Evolutionary conservation across 2,329 filamentous ascomycete genomes (phyloP).

Genomic region (Bipolaris zeicola): DNA sequence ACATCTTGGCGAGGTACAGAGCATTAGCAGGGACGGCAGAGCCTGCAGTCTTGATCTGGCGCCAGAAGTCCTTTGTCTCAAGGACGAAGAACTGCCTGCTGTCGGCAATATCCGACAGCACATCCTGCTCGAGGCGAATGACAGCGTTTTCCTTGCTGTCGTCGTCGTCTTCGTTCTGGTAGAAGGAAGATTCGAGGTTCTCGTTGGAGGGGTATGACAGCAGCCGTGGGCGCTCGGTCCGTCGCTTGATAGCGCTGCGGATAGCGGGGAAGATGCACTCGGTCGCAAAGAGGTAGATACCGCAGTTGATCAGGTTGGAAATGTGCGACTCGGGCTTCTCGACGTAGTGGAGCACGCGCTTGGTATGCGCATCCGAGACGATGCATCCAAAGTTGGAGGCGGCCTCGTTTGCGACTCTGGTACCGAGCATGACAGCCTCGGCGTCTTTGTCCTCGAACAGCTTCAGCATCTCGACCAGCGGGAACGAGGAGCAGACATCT

Average conservation of each 20-base stretch:
- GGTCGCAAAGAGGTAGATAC: slow-evolving; percentile 95
- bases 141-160: slow-evolving; percentile 80
- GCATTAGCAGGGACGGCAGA: slow-evolving; percentile 97
- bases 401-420: slow-evolving; percentile 85
- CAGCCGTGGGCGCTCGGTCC: slow-evolving; percentile 86
- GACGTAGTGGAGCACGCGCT: slow-evolving; percentile 96
- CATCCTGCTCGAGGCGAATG: slow-evolving; percentile 95
- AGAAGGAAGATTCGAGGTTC: slow-evolving; percentile 76
- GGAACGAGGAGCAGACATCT: slow-evolving; percentile 98
- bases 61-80: slow-evolving; percentile 99
- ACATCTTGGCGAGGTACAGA: slow-evolving; percentile 92
- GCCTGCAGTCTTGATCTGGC: slow-evolving; percentile 98
- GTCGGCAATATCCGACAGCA: slow-evolving; percentile 91
- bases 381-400: slow-evolving; percentile 98
- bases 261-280: slow-evolving; percentile 97
- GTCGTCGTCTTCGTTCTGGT: slow-evolving; percentile 69
- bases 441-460: slow-evolving; percentile 94
- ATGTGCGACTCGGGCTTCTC: slow-evolving; percentile 98
- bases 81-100: slow-evolving; percentile 98
- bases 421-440: slow-evolving; percentile 94
- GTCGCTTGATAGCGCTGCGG: slow-evolving; percentile 91
- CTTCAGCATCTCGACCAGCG: slow-evolving; percentile 91
- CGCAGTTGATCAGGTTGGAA: slow-evolving; percentile 98
- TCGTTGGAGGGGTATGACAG: slow-evolving; percentile 96
- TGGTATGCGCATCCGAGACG: slow-evolving; percentile 90